These are phyloP conservation scores for Skeletonema tropicum DNA, from an alignment of 108 stramenopile species.

Conservation along the genomic window DNA sequence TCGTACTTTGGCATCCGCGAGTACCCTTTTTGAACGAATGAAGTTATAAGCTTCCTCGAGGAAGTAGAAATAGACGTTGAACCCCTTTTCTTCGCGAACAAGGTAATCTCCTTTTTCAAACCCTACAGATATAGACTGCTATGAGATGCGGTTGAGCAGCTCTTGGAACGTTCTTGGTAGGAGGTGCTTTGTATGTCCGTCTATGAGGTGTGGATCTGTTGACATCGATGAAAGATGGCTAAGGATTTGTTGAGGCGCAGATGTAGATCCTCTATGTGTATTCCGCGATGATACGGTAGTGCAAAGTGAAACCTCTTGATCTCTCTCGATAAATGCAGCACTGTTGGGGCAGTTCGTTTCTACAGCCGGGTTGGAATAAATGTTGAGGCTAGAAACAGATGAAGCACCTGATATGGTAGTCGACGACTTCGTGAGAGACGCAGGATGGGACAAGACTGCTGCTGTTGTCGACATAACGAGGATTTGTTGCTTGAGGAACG, in stretches of 20 bases:
- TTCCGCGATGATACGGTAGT: constrained; percentile 16
- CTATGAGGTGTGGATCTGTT: background rate
- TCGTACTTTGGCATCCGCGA: constrained; percentile 74
- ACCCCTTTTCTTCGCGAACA: constrained; percentile 82
- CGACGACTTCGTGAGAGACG: background rate
- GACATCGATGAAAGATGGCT: background rate
- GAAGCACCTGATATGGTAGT: background rate
- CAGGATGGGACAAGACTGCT: constrained; percentile 2
- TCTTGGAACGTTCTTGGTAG: constrained; percentile 1
- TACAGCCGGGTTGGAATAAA: background rate
- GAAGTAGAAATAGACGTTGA: constrained; percentile 83
- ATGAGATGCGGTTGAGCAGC: constrained; percentile 35
- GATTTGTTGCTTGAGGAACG: background rate
- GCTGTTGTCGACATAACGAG: background rate
- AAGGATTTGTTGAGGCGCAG: background rate
- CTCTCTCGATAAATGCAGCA: background rate
- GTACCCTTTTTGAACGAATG: constrained; percentile 83
- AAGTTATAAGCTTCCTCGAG: constrained; percentile 87
- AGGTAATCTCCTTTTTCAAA: constrained; percentile 88
- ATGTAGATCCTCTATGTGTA: background rate
- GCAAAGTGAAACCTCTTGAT: constrained; percentile 8
- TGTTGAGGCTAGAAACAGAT: background rate
- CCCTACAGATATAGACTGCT: constrained; percentile 79
- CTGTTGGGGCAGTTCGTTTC: background rate
- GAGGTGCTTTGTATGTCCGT: background rate